phyloP scores from a whole-genome alignment of 1,139 yeast species.

The Petasospora rhodanensis region DNA sequence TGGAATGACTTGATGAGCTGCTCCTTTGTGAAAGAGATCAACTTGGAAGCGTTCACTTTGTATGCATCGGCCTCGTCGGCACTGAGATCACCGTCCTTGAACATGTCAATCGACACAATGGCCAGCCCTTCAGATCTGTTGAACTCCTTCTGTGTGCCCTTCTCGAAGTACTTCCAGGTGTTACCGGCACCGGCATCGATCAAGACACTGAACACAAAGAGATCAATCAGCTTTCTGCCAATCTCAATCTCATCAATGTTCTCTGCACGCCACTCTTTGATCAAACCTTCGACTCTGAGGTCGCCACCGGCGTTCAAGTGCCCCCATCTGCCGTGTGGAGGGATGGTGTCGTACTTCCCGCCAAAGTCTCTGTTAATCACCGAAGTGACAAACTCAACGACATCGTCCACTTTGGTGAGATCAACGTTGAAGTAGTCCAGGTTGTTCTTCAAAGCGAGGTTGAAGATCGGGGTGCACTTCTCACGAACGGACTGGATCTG shows the following conservation, averaged over 20 bases:
- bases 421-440: constrained; percentile 44
- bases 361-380: constrained; percentile 41
- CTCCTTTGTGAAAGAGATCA: constrained; percentile 30
- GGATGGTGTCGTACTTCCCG: constrained; percentile 37
- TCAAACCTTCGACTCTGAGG: constrained; percentile 38
- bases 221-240: constrained; percentile 47
- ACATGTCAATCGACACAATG: constrained; percentile 51
- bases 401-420: constrained; percentile 33
- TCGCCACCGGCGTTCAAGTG: constrained; percentile 48
- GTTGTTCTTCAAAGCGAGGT: constrained; percentile 32
- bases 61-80: constrained; percentile 30
- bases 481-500: constrained; percentile 50
- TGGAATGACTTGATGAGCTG: constrained; percentile 39
- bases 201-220: constrained; percentile 52
- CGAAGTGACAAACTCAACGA: constrained; percentile 39
- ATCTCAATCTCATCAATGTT: constrained; percentile 36
- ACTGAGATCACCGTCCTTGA: constrained; percentile 44
- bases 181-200: constrained; percentile 64
- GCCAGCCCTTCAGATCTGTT: constrained; percentile 58
- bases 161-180: constrained; percentile 42
- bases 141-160: constrained; percentile 27
- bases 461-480: constrained; percentile 39
- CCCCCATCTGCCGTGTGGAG: constrained; percentile 63
- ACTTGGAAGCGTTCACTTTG: constrained; percentile 39
- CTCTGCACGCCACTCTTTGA: constrained; percentile 31